Percentiles rank a stretch among this genome's conserved stretches.
These are phyloP conservation scores for Ganoderma lingzhi DNA, from an alignment of 1,284 basidiomycete genomes.

Conservation along the genomic window DNA sequence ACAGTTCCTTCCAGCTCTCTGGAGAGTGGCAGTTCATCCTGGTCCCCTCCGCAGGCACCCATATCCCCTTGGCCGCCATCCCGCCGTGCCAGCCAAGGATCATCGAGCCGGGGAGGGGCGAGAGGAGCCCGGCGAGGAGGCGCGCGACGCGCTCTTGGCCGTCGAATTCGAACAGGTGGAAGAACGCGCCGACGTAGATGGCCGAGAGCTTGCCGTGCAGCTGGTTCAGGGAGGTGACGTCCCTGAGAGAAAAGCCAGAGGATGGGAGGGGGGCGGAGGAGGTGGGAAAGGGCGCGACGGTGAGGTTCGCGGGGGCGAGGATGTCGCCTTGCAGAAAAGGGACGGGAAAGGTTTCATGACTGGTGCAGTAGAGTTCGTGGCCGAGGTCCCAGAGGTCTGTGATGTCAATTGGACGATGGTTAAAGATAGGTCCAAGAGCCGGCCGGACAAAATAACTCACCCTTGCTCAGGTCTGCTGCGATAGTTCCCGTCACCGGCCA, in stretches of 20 bases:
- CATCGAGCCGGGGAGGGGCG: conserved; percentile 42
- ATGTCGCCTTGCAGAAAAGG: conserved; percentile 52
- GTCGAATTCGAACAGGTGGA: conserved; percentile 55
- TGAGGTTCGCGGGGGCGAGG: conserved; percentile 46
- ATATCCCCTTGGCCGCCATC: conserved; percentile 2
- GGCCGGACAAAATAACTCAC: conserved; percentile 29
- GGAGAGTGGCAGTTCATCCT: conserved; percentile 44
- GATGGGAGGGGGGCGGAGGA: conserved; percentile 32
- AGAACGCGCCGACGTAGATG: conserved; percentile 54
- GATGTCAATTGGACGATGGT: conserved; percentile 34
- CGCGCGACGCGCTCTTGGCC: conserved; percentile 48
- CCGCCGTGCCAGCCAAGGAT: conserved; percentile 43
- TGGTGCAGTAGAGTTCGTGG: conserved; percentile 40
- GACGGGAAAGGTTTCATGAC: conserved; percentile 47
- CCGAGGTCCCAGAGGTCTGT: conserved; percentile 41
- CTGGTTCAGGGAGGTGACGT: conserved; percentile 46
- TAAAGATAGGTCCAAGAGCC: background rate
- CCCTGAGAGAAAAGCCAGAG: conserved; percentile 39
- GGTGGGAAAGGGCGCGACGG: conserved; percentile 33
- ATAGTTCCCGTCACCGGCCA: conserved; percentile 44
- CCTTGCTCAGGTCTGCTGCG: conserved; percentile 42
- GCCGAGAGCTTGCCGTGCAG: conserved; percentile 51
- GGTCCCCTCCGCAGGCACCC: conserved; percentile 28
- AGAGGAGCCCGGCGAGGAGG: conserved; percentile 47
- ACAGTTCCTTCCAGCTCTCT: conserved; percentile 50